These are phyloP conservation scores for Coemansia sp. DNA, from an alignment of 192 early-diverging fungal species.

Conservation along the genomic window DNA sequence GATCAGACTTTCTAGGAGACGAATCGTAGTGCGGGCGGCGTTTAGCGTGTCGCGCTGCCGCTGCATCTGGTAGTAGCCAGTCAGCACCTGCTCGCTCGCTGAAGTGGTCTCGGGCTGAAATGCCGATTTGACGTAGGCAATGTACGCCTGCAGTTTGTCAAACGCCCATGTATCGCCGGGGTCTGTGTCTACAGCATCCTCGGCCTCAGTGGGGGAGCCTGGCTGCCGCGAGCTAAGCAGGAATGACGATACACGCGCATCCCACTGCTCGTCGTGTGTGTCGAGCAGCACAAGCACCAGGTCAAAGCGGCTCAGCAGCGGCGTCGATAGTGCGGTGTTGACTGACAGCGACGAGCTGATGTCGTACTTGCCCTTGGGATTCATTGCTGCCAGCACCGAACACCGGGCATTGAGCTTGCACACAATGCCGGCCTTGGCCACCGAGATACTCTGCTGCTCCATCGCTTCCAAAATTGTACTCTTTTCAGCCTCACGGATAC, in stretches of 20 bases:
- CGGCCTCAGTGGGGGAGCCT: constrained; percentile 20
- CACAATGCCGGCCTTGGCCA: constrained; percentile 77
- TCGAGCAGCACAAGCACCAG: constrained; percentile 69
- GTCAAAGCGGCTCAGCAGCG: constrained; percentile 72
- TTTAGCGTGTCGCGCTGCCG: constrained; percentile 60
- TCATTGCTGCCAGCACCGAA: constrained; percentile 75
- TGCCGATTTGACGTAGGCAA: constrained; percentile 55
- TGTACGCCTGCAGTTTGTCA: constrained; percentile 66
- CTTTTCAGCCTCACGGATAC: constrained; percentile 68
- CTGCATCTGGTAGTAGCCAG: constrained; percentile 69
- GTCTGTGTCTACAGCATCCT: constrained; percentile 17
- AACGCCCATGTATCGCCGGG: constrained; percentile 51
- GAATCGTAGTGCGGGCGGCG: constrained; percentile 68
- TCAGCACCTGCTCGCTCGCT: constrained; percentile 61
- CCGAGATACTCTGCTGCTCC: constrained; percentile 80
- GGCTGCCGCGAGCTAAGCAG: constrained; percentile 23
- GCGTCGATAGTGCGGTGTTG: constrained; percentile 64
- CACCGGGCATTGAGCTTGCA: constrained; percentile 75
- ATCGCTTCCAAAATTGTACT: constrained; percentile 76
- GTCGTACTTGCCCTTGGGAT: constrained; percentile 74
- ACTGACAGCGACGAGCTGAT: constrained; percentile 55
- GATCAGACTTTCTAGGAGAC: constrained; percentile 61
- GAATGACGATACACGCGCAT: constrained; percentile 56
- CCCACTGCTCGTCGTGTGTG: constrained; percentile 61
- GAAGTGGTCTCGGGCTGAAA: constrained; percentile 57